phyloP scores from a whole-genome alignment of 2,329 filamentous ascomycete species.

The Cryphonectria carpinicola region DNA sequence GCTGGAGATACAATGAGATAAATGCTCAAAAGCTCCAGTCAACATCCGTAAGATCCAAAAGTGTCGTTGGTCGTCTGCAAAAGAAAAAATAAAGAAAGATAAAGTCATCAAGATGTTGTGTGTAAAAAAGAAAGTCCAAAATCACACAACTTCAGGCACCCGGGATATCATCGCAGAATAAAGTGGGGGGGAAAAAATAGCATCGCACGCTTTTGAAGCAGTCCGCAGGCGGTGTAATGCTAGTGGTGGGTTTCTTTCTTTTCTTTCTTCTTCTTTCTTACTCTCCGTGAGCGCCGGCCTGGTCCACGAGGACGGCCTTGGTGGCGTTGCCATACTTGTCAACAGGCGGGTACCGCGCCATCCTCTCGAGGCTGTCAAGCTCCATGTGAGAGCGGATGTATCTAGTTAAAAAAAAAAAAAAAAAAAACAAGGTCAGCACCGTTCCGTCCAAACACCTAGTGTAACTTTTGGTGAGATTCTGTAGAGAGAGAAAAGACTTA shows the following conservation, averaged over 20 bases:
- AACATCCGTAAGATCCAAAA: not conserved
- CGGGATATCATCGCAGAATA: slow-evolving; percentile 21
- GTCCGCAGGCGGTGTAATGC: slow-evolving; percentile 11
- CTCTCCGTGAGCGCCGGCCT: slow-evolving; percentile 50
- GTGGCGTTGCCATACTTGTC: slow-evolving; percentile 58
- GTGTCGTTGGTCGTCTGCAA: not conserved
- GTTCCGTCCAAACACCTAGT: too few relatives aligned
- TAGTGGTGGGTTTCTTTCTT: slow-evolving; percentile 7
- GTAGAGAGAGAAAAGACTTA: slow-evolving; percentile 42
- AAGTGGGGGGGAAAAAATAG: not conserved
- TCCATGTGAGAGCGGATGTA: slow-evolving; percentile 86
- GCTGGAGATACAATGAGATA: not conserved
- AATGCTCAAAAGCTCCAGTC: not conserved
- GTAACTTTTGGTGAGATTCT: too few relatives aligned
- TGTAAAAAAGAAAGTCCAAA: not conserved
- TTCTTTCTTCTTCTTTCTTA: slow-evolving; percentile 31
- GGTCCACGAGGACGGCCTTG: slow-evolving; percentile 44
- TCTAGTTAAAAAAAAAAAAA: slow-evolving; percentile 44
- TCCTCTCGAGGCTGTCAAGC: slow-evolving; percentile 78
- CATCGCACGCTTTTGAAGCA: slow-evolving; percentile 9
- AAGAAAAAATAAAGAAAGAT: not conserved
- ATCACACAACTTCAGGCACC: not conserved
- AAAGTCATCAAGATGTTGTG: not conserved
- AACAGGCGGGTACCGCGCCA: slow-evolving; percentile 72
- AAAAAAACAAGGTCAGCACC: not conserved